Percentiles rank a stretch among this genome's conserved stretches.
Conservation (phyloP, 345 rosid species). For the Xanthoceras sorbifolium region DNA sequence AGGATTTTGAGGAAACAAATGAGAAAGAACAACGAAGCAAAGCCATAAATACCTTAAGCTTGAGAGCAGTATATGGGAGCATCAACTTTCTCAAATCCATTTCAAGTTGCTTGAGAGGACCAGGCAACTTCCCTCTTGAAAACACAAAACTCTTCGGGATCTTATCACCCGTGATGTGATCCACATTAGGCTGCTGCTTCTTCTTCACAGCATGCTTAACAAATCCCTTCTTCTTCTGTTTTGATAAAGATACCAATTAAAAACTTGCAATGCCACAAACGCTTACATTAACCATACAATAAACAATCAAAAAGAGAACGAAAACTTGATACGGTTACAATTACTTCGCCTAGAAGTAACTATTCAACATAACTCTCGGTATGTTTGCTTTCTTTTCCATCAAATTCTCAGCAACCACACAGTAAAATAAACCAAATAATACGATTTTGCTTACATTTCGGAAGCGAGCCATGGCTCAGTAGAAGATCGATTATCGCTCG, state of each 20-base stretch:
- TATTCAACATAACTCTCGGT: background rate
- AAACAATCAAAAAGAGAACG: background rate
- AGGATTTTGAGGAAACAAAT: background rate
- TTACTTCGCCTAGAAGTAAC: background rate
- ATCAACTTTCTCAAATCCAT: conserved; percentile 89
- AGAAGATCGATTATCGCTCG: background rate
- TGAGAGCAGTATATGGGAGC: conserved; percentile 97
- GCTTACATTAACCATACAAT: background rate
- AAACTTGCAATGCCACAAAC: background rate
- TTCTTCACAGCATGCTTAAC: conserved; percentile 66
- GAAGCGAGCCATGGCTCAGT: conserved; percentile 45
- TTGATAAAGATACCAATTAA: conserved; percentile 15
- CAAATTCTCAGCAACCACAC: background rate
- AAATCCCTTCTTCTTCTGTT: conserved; percentile 57
- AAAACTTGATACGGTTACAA: too few species aligned
- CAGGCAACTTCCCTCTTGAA: conserved; percentile 86
- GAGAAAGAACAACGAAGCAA: background rate
- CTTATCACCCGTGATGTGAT: conserved; percentile 86
- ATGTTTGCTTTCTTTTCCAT: background rate
- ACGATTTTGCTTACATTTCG: conserved; percentile 35
- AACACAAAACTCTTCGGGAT: conserved; percentile 89
- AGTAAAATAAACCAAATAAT: background rate
- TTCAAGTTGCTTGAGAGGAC: conserved; percentile 72
- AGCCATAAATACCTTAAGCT: conserved; percentile 51
- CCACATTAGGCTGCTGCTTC: conserved; percentile 50